Base-by-base conservation (phyloP, 306 rosid genomes). In the Sindora glabra region DNA sequence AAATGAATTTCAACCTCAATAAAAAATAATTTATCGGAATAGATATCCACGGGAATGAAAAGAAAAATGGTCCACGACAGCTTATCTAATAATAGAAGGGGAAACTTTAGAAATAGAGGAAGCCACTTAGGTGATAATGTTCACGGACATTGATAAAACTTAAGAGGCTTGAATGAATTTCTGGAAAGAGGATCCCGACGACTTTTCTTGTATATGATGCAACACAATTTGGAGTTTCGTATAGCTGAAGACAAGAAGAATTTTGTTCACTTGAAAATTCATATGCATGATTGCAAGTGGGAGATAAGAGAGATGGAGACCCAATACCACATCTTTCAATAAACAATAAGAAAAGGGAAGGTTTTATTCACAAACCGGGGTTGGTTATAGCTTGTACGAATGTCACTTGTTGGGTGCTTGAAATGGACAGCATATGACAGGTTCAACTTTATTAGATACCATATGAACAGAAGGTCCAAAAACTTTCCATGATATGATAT, bases 241-340 rank as follows among this genome's bases (percentile, higher is more conserved):
- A 34, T 48, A 58, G 71, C 56, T 59, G 33, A 80, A 85, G 96
- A 79, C 82, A 56, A 42, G 37, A 45, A 61, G 62, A 76, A 76
- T 68, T 74, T 73, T 44, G 38, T 59, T 51, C 60, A 22, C 69
- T 13, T 27, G 9, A 62, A 75, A 79, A 81, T 79, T 79, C 84
- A 66, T 76, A 74, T 61, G 83, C 86, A 79, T 72, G 59, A 78
- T 71, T 65, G 67, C 70, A 51, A 79, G 83, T 75, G 79, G 80
- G 30, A 44, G 80, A 66, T 79, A 38, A 65, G 74, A 59, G 64
- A 49, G 69, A 75, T 68, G 65, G 71, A 59, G 65, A 74, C 77
- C 65, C 83, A 61, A 56, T 47, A 64, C 71, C 81, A 42, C 34
- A 58, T 57, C 30, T 54, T 68, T 36, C 29, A 61, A n/a, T 50